These are phyloP conservation scores for Avena eriantha DNA, from an alignment of 176 grass and related monocot genomes.

Conservation along the genomic window DNA sequence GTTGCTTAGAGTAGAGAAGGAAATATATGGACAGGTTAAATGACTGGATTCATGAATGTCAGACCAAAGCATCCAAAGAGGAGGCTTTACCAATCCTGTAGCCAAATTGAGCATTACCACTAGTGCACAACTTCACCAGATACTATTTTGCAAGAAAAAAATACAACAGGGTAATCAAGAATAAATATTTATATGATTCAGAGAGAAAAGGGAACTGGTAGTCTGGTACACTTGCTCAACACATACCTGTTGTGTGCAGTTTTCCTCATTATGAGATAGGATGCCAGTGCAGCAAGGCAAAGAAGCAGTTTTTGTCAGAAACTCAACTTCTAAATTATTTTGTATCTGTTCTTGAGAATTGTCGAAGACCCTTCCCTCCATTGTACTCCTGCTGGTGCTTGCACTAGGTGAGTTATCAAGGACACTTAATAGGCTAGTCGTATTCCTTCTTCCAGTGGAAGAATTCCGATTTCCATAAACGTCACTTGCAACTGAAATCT, in stretches of 20 bases:
- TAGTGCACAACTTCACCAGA: conserved; percentile 21
- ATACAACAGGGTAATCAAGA: not conserved
- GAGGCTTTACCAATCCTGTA: conserved; percentile 3
- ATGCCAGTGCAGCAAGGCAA: conserved; percentile 38
- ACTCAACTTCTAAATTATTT: conserved; percentile 39
- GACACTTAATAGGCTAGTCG: conserved; percentile 19
- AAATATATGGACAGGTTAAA: not conserved
- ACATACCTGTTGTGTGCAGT: conserved; percentile 44
- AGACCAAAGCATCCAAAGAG: conserved; percentile 15
- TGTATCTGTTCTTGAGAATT: conserved; percentile 40
- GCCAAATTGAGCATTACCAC: conserved; percentile 11
- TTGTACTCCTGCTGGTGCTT: conserved; percentile 23
- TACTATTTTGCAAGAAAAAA: conserved; percentile 32
- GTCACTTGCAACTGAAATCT: conserved; percentile 25
- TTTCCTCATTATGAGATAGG: conserved; percentile 38
- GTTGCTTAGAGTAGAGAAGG: conserved; percentile 9
- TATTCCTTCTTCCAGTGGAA: conserved; percentile 39
- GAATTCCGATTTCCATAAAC: conserved; percentile 32
- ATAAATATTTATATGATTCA: conserved; percentile 30
- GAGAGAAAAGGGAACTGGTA: conserved; percentile 29
- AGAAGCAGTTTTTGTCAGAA: conserved; percentile 17
- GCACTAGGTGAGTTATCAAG: conserved; percentile 42
- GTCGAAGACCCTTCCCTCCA: conserved; percentile 15
- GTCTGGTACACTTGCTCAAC: conserved; percentile 28
- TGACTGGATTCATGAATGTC: conserved; percentile 19